Conservation (phyloP, 2,329 filamentous ascomycete genomes). For the Cladosporium cucumerinum region DNA sequence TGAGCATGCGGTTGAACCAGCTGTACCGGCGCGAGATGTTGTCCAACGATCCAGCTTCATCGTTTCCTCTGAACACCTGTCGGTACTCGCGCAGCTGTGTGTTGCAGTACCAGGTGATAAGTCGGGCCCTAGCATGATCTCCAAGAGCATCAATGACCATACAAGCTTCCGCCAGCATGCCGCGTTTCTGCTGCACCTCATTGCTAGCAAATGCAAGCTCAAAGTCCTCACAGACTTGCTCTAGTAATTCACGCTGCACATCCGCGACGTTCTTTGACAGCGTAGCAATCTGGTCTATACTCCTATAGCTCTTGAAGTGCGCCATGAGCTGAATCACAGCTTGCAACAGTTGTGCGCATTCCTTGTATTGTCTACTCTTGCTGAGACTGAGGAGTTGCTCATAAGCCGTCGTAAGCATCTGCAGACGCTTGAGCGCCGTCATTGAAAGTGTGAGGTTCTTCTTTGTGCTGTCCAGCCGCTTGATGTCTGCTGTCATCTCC, state of each 20-base stretch:
- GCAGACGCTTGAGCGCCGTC: conserved; percentile 92
- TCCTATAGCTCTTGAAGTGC: conserved; percentile 96
- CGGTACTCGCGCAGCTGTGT: conserved; percentile 93
- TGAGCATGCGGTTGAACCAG: conserved; percentile 95
- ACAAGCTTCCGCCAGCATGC: conserved; percentile 79
- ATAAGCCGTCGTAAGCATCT: conserved; percentile 99
- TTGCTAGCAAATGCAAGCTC: conserved; percentile 90
- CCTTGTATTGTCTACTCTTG: conserved; percentile 84
- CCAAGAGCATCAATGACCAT: conserved; percentile 92
- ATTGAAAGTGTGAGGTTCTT: conserved; percentile 94
- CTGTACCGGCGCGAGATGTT: conserved; percentile 93
- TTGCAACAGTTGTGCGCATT: conserved; percentile 89
- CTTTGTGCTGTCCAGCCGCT: conserved; percentile 93
- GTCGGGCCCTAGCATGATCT: conserved; percentile 73
- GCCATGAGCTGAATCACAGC: conserved; percentile 97
- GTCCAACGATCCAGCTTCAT: conserved; percentile 92
- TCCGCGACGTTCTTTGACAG: conserved; percentile 90
- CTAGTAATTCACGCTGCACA: conserved; percentile 83
- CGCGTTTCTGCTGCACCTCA: conserved; percentile 68
- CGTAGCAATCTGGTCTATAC: conserved; percentile 95
- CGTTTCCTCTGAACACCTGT: conserved; percentile 91
- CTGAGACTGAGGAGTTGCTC: conserved; percentile 84
- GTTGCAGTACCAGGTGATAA: conserved; percentile 97
- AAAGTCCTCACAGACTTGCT: conserved; percentile 99
- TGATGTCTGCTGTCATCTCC: conserved; percentile 98